phyloP scores from a whole-genome alignment of 495 filamentous ascomycete genomes.

The Aspergillus taichungensis region DNA sequence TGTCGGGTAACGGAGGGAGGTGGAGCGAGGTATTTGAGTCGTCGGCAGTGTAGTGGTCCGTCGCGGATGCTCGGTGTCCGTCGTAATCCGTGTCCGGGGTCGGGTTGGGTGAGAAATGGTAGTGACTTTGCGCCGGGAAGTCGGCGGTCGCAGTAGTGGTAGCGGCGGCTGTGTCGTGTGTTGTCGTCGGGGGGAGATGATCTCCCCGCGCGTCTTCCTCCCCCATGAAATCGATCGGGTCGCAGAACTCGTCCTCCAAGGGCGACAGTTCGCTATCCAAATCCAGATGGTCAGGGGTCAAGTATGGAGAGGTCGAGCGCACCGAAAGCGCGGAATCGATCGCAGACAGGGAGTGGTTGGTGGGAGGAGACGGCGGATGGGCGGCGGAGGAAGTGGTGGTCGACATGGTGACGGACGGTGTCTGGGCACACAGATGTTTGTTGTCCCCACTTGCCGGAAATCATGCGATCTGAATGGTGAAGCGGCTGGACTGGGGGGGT shows the following conservation, averaged over 20 bases:
- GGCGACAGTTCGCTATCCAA: slow-evolving; percentile 27
- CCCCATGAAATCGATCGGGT: slow-evolving; percentile 26
- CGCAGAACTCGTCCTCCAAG: slow-evolving; percentile 29
- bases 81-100: slow-evolving; percentile 5
- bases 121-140: too few species aligned
- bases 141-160: too few species aligned
- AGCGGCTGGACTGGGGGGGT: background rate
- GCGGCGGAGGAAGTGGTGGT: slow-evolving; percentile 19
- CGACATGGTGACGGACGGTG: slow-evolving; percentile 30
- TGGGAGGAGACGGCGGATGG: slow-evolving; percentile 6
- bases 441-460: slow-evolving; percentile 22
- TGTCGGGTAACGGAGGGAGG: slow-evolving; percentile 31
- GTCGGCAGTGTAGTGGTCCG: slow-evolving; percentile 11
- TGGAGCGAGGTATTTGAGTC: slow-evolving; percentile 18
- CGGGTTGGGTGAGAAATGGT: slow-evolving; percentile 8
- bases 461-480: slow-evolving; percentile 1
- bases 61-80: slow-evolving; percentile 2
- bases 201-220: slow-evolving; percentile 26
- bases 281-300: slow-evolving; percentile 25
- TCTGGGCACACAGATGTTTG: slow-evolving; percentile 18
- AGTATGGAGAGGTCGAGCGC: slow-evolving; percentile 19
- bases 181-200: slow-evolving; percentile 14
- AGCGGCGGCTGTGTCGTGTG: slow-evolving; percentile 5
- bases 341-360: slow-evolving; percentile 6
- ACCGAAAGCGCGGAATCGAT: slow-evolving; percentile 17